Conservation (phyloP, 495 filamentous ascomycete genomes). For the Penicillium atrosanguineum region DNA sequence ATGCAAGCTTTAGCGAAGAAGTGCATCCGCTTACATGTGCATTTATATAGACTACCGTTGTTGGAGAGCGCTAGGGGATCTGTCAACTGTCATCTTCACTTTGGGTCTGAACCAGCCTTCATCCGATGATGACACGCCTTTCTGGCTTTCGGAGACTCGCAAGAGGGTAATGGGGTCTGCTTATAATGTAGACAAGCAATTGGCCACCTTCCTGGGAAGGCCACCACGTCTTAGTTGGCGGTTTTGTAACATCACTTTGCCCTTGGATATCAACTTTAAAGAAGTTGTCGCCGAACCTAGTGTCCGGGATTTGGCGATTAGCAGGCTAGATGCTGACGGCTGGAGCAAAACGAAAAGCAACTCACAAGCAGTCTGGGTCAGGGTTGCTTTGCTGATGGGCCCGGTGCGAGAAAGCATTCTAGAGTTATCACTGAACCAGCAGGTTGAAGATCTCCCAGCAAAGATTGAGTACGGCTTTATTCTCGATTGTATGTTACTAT, state of each 20-base stretch:
- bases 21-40: too few species aligned
- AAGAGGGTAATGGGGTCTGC: constrained; percentile 46
- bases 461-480: too few species aligned
- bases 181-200: constrained; percentile 45
- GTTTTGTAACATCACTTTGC: constrained; percentile 49
- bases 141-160: constrained; percentile 46
- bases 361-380: neutral
- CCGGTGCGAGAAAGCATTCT: neutral
- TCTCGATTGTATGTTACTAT: too few species aligned
- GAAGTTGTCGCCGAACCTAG: constrained; percentile 40
- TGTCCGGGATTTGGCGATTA: constrained; percentile 33
- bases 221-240: constrained; percentile 50
- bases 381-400: neutral
- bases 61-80: constrained; percentile 46
- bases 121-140: constrained; percentile 22
- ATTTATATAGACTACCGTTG: constrained; percentile 22
- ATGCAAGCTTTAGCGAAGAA: too few species aligned
- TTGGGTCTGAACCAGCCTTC: constrained; percentile 20
- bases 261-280: constrained; percentile 51
- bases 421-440: too few species aligned
- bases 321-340: constrained; percentile 39
- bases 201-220: constrained; percentile 49
- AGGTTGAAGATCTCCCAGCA: too few species aligned
- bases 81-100: constrained; percentile 19
- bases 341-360: constrained; percentile 35